Conservation (phyloP, 257 asterid species). For the Dorcoceras hygrometricum region DNA sequence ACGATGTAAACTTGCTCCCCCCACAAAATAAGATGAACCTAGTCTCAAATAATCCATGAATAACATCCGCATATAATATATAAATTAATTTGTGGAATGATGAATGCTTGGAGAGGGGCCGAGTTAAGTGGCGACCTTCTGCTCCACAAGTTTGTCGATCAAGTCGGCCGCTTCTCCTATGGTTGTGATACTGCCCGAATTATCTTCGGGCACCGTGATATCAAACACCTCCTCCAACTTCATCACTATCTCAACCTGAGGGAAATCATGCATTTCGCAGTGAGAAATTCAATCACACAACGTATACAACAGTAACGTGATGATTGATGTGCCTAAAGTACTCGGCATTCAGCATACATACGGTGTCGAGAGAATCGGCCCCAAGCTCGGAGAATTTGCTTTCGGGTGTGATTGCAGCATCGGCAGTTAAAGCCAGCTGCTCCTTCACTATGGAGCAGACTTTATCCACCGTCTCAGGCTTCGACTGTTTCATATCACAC, state of each 20-base stretch:
- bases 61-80: background rate
- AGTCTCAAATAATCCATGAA: background rate
- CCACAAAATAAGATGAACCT: background rate
- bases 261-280: background rate
- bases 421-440: slow-evolving; percentile 60
- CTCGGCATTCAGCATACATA: background rate
- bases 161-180: slow-evolving; percentile 80
- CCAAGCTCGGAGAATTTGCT: slow-evolving; percentile 61
- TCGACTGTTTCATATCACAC: slow-evolving; percentile 42
- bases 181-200: slow-evolving; percentile 57
- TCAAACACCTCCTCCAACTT: slow-evolving; percentile 69
- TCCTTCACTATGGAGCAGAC: slow-evolving; percentile 59
- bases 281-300: no score
- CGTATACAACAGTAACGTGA: no score
- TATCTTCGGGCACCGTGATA: slow-evolving; percentile 69
- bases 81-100: no score
- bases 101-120: no score
- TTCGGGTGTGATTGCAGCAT: slow-evolving; percentile 43
- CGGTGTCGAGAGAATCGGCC: slow-evolving; percentile 87
- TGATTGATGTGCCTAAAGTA: no score
- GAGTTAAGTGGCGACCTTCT: slow-evolving; percentile 17
- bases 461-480: slow-evolving; percentile 64
- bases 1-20: no score
- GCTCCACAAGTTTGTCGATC: slow-evolving; percentile 55
- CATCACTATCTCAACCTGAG: slow-evolving; percentile 85